phyloP scores from a whole-genome alignment of 805 yeast genomes.

The Wickerhamiella bombiphila region DNA sequence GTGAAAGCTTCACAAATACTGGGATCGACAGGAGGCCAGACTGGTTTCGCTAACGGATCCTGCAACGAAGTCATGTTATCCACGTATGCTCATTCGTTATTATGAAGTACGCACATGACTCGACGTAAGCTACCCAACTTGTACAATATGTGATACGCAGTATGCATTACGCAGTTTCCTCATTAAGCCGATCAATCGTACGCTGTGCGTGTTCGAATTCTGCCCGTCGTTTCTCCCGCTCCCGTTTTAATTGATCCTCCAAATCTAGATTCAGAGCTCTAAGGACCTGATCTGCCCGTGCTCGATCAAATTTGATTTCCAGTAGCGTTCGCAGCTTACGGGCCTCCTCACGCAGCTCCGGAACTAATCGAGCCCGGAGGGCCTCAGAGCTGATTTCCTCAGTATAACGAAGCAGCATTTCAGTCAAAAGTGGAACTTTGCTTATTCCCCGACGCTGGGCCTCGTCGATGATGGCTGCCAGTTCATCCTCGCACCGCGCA shows the following conservation, averaged over 20 bases:
- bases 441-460: slow-evolving; percentile 6
- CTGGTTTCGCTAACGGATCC: slow-evolving; percentile 16
- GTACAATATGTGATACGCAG: too few relatives aligned
- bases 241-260: slow-evolving; percentile 10
- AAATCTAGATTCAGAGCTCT: slow-evolving; percentile 13
- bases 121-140: too few relatives aligned
- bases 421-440: slow-evolving; percentile 16
- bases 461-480: slow-evolving; percentile 11
- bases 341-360: slow-evolving; percentile 11
- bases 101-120: too few relatives aligned
- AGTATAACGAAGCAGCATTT: slow-evolving; percentile 11
- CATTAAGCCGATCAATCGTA: not conserved
- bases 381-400: slow-evolving; percentile 11
- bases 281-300: slow-evolving; percentile 16
- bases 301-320: slow-evolving; percentile 8
- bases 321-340: slow-evolving; percentile 11
- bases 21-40: slow-evolving; percentile 14
- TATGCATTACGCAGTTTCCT: too few relatives aligned
- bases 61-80: slow-evolving; percentile 4
- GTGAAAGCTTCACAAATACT: slow-evolving; percentile 6
- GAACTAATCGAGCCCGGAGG: slow-evolving; percentile 2
- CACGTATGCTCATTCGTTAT: too few relatives aligned
- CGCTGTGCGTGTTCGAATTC: slow-evolving; percentile 13
- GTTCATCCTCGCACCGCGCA: slow-evolving; percentile 9
- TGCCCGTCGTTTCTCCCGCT: slow-evolving; percentile 14